A percentile compares a stretch with the other conserved stretches of the same genome.
Conservation (phyloP, 208 protist genomes). For the Herpetomonas tarakana region DNA sequence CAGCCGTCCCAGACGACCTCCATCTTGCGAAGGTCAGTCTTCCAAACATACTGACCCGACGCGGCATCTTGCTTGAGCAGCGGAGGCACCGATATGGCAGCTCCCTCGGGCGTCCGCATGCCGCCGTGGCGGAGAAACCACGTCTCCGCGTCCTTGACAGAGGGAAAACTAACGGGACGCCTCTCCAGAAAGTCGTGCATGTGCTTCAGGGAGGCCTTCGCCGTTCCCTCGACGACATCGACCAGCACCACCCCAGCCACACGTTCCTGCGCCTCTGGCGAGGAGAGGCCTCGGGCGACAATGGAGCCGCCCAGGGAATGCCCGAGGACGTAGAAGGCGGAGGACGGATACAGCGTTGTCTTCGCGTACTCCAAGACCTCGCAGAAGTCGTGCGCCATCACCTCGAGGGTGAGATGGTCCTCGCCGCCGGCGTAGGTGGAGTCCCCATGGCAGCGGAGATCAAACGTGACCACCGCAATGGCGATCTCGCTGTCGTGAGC, state of each 20-base stretch:
- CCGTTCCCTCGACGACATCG: constrained; percentile 91
- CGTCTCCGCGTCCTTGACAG: constrained; percentile 52
- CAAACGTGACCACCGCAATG: constrained; percentile 65
- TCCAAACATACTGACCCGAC: constrained; percentile 55
- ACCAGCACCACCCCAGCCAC: constrained; percentile 76
- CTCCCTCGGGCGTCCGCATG: constrained; percentile 61
- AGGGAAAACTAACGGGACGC: constrained; percentile 63
- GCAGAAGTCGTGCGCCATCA: constrained; percentile 67
- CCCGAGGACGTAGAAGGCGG: constrained; percentile 65
- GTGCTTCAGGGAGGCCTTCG: constrained; percentile 68
- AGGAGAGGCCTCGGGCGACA: constrained; percentile 40
- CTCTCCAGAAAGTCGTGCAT: constrained; percentile 77
- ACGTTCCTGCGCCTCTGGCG: constrained; percentile 18
- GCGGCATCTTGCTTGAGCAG: constrained; percentile 34
- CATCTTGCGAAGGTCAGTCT: constrained; percentile 68
- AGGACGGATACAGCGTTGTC: constrained; percentile 31
- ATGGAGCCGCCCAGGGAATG: constrained; percentile 90
- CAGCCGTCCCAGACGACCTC: constrained; percentile 75
- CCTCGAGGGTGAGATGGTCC: constrained; percentile 50
- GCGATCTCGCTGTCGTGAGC: constrained; percentile 25
- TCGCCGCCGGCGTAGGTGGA: constrained; percentile 70
- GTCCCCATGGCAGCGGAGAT: constrained; percentile 86
- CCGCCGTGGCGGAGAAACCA: constrained; percentile 82
- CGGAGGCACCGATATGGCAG: constrained; percentile 70
- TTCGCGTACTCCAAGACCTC: constrained; percentile 41